Evolutionary conservation across 2,329 filamentous ascomycete genomes (phyloP).

Genomic region (Ceratocystiopsis brevicomis): DNA sequence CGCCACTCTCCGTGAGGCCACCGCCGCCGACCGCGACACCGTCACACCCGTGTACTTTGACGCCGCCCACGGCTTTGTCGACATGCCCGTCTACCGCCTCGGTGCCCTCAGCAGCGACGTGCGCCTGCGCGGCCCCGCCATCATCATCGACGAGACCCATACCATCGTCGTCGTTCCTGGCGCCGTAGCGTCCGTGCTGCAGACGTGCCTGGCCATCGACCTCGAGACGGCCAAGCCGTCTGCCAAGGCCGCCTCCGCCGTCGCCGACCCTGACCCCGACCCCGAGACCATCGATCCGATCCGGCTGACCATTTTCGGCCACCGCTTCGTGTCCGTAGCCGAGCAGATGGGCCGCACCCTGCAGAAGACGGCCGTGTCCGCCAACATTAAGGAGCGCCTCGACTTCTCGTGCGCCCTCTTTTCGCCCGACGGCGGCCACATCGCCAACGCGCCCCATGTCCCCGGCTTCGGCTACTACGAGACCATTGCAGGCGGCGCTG

Average conservation of each 20-base stretch:
- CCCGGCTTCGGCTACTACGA: constrained; percentile 16
- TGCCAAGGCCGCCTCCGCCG: not conserved
- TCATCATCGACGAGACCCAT: constrained; percentile 72
- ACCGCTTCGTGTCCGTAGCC: constrained; percentile 71
- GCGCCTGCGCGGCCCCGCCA: constrained; percentile 57
- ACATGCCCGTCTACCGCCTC: constrained; percentile 72
- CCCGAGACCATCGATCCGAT: constrained; percentile 47
- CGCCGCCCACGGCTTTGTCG: constrained; percentile 39
- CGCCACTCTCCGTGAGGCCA: constrained; percentile 31
- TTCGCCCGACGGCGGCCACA: constrained; percentile 52
- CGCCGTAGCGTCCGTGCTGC: constrained; percentile 56
- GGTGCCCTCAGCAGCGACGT: constrained; percentile 54
- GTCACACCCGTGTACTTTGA: constrained; percentile 65
- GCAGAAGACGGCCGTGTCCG: constrained; percentile 64
- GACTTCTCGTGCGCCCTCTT: constrained; percentile 74
- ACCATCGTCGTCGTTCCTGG: constrained; percentile 77
- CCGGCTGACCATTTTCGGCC: constrained; percentile 59
- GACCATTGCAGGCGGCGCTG: constrained; percentile 17
- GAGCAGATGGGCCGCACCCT: constrained; percentile 68
- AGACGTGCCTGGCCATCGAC: constrained; percentile 79
- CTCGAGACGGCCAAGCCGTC: constrained; percentile 28
- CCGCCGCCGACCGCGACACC: not conserved
- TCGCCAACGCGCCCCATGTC: constrained; percentile 66
- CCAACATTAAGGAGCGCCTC: constrained; percentile 65
- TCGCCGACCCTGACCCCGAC: constrained; percentile 10